Evolutionary conservation across 768 basidiomycete genomes (phyloP), one percentile per base, ranked within the genome.

Genomic region (Harrya chromipes): DNA sequence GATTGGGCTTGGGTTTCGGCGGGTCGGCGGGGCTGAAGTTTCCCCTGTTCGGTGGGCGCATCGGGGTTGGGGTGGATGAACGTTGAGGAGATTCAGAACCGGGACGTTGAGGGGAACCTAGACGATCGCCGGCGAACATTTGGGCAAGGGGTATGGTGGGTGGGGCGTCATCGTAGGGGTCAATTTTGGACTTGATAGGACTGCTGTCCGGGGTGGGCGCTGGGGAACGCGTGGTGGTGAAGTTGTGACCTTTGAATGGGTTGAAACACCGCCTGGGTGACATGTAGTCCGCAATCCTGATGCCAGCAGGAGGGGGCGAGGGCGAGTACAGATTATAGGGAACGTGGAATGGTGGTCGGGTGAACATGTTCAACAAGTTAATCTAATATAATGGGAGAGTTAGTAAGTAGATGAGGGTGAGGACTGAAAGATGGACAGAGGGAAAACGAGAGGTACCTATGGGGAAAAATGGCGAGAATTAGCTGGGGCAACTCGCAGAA

Each of bases 261-360:
- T 63, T 50, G 46, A 67, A 61, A 52, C 42, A 57, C 21, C 42
- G 55, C 47, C 17, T 54, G 4, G 50, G 63, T 17, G 21, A 52
- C 45, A 61, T 7, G 16, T 49, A 53, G 39, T 61, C 50, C 13
- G 36, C 29, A 26, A 62, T 31, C 60, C 63, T 66, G 63, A 60
- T 21, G 12, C 66, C 63, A 55, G 68, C 58, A 64, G 65, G 56
- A n/a, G 59, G 33, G 16, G 27, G 33, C n/a, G 37, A 24, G 19
- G 46, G 53, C 10, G 33, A n/a, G 35, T 57, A 16, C 7, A 21
- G 26, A 27, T 52, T 63, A 40, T 53, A 53, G 13, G 60, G 62
- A 26, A 59, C 48, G 34, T 58, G 43, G 16, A 26, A 20, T 4
- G 35, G 27, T 20, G 50, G 54, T 10, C 52, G 55, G 13, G 45